Percentiles rank a stretch among this genome's conserved stretches.
phyloP scores from a whole-genome alignment of 2,329 filamentous ascomycete species.

The Fusarium camptoceras region DNA sequence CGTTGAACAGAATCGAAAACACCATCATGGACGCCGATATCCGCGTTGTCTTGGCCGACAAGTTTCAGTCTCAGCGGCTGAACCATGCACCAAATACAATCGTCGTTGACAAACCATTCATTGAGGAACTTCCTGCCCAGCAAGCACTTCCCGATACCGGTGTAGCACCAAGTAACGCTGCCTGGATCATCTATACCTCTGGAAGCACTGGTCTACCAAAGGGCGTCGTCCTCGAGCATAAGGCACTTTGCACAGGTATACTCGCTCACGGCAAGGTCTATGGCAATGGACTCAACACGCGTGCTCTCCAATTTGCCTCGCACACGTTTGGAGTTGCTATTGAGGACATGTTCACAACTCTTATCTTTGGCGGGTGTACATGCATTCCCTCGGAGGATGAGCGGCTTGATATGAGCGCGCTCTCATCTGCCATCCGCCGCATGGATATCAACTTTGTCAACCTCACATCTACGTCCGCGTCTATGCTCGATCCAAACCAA shows the following conservation, averaged over 20 bases:
- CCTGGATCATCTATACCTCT: constrained; percentile 47
- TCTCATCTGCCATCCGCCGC: neutral
- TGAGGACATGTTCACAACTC: constrained; percentile 37
- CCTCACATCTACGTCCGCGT: neutral
- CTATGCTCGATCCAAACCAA: neutral
- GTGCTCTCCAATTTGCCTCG: constrained; percentile 60
- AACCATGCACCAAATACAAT: too few relatives aligned
- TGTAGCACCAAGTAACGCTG: neutral
- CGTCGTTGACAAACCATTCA: too few relatives aligned
- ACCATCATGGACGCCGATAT: too few relatives aligned
- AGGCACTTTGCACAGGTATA: constrained; percentile 63
- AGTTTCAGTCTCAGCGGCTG: too few relatives aligned
- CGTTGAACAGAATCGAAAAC: neutral
- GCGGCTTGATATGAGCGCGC: constrained; percentile 4
- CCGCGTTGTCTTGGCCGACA: too few relatives aligned
- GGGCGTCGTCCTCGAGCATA: constrained; percentile 56
- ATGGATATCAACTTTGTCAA: neutral
- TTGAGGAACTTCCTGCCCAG: too few relatives aligned
- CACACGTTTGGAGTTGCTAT: constrained; percentile 64
- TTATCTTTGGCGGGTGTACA: constrained; percentile 37
- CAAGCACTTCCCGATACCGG: too few relatives aligned
- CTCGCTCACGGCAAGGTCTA: constrained; percentile 38
- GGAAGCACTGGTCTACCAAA: constrained; percentile 47
- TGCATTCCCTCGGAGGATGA: constrained; percentile 41
- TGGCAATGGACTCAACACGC: constrained; percentile 60